These are phyloP conservation scores for Mucor plumbeus DNA, from an alignment of 371 early-diverging fungal genomes.

Conservation along the genomic window DNA sequence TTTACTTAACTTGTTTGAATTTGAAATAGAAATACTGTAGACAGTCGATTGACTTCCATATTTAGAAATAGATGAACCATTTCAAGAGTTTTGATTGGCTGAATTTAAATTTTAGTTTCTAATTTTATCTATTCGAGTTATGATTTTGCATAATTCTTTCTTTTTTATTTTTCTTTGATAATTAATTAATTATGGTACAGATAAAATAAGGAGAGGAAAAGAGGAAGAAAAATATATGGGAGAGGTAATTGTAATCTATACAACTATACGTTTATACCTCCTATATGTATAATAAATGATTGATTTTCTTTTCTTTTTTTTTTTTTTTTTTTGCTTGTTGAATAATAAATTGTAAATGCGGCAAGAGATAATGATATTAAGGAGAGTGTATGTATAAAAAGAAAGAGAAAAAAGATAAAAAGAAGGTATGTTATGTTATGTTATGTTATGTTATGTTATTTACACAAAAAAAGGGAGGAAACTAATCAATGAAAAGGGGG, in stretches of 20 bases:
- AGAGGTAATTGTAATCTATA: constrained; percentile 12
- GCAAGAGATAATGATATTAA: not conserved
- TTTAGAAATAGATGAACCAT: too few species aligned
- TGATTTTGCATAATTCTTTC: too few species aligned
- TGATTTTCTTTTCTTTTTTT: not conserved
- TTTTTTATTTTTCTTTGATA: not conserved
- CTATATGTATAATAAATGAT: not conserved
- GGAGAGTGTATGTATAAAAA: not conserved
- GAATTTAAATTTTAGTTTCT: too few species aligned
- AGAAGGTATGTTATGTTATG: not conserved
- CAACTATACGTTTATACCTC: not conserved
- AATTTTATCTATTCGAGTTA: too few species aligned
- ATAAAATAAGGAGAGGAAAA: not conserved
- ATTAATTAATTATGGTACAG: not conserved
- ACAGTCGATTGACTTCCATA: too few species aligned
- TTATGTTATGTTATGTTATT: not conserved
- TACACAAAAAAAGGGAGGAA: not conserved
- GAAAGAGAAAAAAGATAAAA: not conserved
- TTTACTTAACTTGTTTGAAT: too few species aligned
- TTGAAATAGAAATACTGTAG: too few species aligned
- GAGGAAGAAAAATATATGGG: too few species aligned
- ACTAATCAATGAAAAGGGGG: not conserved
- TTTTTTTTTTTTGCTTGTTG: not conserved
- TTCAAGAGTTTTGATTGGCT: too few species aligned
- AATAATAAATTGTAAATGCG: not conserved